Base-by-base conservation (phyloP, 345 rosid species). In the Psidium friedrichsthalianum region DNA sequence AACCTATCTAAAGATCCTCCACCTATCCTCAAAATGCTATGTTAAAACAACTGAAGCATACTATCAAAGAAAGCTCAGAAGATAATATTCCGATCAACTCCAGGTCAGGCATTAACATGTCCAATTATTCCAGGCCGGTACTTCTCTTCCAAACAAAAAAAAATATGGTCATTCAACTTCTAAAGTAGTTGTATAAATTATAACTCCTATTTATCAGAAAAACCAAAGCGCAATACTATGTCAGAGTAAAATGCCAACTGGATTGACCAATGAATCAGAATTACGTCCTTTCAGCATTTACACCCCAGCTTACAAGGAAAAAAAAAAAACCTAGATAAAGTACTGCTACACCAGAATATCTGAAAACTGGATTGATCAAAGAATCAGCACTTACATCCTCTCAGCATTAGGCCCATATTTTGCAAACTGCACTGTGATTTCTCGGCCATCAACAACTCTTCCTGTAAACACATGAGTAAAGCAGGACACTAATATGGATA, bases 401-500 rank as follows among this genome's bases (percentile, higher is more conserved):
- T 95, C 99, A 56, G 99, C 98, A 93, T 95, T 94, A 20, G 99
- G 99, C 22, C 99, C 99, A 84, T 97, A 96, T 59, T 97, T 97
- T 0, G 99, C 98, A 90, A 97, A 95, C 56, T 97, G 99, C 86
- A 97, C 99, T n/a, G 96, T 96, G 64, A 97, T 97, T 87, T 97
- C 99, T 56, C 99, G 92, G 56, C 99, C 99, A 91, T 96, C 99
- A 74, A 97, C 99, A 80, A 95, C 93, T 89, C 94, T 92, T 85
- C 99, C 99, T 97, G 92, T 55, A 91, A 89, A 78, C 5, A 76
- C 18, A 16, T 58, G n/a, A 40, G 52, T 64, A 58, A 54, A 36
- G 29, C 56, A 80, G 42, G 82, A 44, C 36, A 76, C 13, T 55
- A 24, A 51, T 27, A 53, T 20, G 81, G 42, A 53, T 18, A 52